Conservation (phyloP, 192 early-diverging fungal genomes). For the Rhizophagus sp. region DNA sequence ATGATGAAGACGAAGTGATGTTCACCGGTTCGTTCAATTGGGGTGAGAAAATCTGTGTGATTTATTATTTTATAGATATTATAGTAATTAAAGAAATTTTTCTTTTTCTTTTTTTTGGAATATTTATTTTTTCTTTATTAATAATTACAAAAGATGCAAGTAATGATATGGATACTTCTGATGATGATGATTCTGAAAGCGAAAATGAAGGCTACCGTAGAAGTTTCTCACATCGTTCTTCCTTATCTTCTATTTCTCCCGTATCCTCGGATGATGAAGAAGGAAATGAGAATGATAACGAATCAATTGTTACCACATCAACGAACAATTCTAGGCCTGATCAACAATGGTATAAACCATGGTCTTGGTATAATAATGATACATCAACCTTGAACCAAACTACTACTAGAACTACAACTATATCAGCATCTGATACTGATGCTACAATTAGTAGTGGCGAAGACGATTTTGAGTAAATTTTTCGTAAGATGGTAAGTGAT, state of each 20-base stretch:
- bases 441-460: conserved; percentile 20
- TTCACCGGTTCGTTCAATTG: conserved; percentile 8
- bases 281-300: conserved; percentile 4
- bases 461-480: conserved; percentile 3
- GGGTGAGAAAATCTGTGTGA: neutral
- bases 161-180: conserved; percentile 13
- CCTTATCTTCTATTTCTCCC: conserved; percentile 4
- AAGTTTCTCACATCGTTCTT: conserved; percentile 2
- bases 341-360: conserved; percentile 21
- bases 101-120: neutral
- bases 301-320: neutral
- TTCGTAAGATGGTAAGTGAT: neutral
- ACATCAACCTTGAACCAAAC: neutral
- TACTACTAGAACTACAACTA: neutral
- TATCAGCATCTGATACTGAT: neutral
- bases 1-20: conserved; percentile 12
- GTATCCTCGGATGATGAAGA: neutral
- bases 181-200: neutral
- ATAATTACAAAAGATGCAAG: neutral
- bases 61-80: neutral
- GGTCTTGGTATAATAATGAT: conserved; percentile 14
- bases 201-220: neutral
- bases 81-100: neutral
- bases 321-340: conserved; percentile 3
- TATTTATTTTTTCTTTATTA: neutral